Conservation (phyloP, 2,329 filamentous ascomycete species). For the Massarina eburnea region DNA sequence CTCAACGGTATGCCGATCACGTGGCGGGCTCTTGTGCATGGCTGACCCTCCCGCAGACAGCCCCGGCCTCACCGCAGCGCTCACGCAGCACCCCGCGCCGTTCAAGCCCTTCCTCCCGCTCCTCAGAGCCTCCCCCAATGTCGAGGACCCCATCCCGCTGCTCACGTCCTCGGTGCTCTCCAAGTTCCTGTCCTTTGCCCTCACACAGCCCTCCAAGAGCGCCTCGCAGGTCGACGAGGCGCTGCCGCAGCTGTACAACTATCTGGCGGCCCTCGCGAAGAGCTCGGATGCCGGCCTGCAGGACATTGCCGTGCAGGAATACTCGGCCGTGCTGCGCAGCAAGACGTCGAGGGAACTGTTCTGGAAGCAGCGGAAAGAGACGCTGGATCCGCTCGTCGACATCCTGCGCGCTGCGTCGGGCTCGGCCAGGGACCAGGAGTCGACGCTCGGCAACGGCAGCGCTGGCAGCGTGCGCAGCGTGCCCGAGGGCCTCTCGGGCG, state of each 20-base stretch:
- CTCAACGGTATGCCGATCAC: constrained; percentile 69
- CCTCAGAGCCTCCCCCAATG: constrained; percentile 78
- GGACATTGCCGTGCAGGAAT: constrained; percentile 92
- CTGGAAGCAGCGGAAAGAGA: constrained; percentile 88
- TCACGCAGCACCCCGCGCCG: constrained; percentile 70
- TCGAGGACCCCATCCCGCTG: constrained; percentile 84
- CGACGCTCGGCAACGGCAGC: constrained; percentile 55
- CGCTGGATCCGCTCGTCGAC: constrained; percentile 75
- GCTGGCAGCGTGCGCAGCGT: constrained; percentile 61
- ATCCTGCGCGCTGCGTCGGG: constrained; percentile 77
- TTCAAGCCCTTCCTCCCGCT: constrained; percentile 82
- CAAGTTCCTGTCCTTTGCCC: constrained; percentile 68
- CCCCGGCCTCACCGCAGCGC: constrained; percentile 72
- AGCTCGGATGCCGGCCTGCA: constrained; percentile 86
- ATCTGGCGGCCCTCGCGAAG: constrained; percentile 81
- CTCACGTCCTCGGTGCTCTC: constrained; percentile 87
- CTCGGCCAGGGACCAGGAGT: constrained; percentile 69
- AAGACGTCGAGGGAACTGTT: constrained; percentile 76
- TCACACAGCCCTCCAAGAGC: constrained; percentile 62
- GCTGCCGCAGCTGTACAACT: constrained; percentile 79
- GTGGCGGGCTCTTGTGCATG: not conserved
- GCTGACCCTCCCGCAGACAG: constrained; percentile 61
- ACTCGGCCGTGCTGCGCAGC: constrained; percentile 80
- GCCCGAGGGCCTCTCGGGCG: constrained; percentile 68
- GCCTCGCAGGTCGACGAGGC: constrained; percentile 69